Evolutionary conservation across 176 grass and related monocot genomes (phyloP).

Genomic region (Stipa capillata): DNA sequence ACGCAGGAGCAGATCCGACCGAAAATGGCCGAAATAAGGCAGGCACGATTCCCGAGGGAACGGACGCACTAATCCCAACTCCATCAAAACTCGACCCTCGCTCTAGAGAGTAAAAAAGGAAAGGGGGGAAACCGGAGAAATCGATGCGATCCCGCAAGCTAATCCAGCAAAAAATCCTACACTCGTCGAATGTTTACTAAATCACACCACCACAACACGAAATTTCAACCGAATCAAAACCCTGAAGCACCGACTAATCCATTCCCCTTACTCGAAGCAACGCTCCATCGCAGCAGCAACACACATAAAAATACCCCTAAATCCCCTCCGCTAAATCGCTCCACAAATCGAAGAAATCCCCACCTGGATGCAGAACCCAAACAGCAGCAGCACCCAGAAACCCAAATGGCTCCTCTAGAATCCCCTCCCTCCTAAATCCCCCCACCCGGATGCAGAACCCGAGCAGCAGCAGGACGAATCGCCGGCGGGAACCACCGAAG

Average conservation of each 20-base stretch:
- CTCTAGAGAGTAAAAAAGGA: background rate
- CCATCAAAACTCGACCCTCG: background rate
- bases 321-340: background rate
- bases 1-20: background rate
- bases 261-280: background rate
- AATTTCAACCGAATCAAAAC: background rate
- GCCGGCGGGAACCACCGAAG: background rate
- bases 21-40: background rate
- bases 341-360: background rate
- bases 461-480: background rate
- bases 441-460: background rate
- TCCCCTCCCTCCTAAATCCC: background rate
- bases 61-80: background rate
- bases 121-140: background rate
- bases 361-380: background rate
- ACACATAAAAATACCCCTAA: background rate
- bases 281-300: background rate
- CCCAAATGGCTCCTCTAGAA: background rate
- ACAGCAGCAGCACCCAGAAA: background rate
- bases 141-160: background rate
- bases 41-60: background rate
- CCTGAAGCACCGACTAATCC: background rate
- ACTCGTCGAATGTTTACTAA: too few relatives aligned
- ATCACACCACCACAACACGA: background rate
- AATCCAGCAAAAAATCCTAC: background rate